Evolutionary conservation across 202 grass and related monocot species (phyloP).

Genomic region (Setaria italica): DNA sequence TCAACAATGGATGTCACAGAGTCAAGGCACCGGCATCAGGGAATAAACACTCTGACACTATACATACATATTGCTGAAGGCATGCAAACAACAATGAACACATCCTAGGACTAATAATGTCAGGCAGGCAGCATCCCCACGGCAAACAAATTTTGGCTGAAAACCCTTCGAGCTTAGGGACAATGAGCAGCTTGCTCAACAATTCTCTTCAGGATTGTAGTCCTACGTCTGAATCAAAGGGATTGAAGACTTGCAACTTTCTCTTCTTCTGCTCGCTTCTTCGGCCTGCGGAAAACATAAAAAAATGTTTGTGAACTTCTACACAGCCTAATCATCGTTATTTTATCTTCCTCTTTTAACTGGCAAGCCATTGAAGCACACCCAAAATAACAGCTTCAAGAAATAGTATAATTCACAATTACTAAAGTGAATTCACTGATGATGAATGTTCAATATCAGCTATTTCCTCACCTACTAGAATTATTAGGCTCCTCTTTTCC

Average conservation of each 20-base stretch:
- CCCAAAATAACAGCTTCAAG: neutral
- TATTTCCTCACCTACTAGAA: slow-evolving; percentile 63
- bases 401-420: neutral
- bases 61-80: neutral
- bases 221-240: neutral
- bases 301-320: neutral
- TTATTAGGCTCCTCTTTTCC: slow-evolving; percentile 61
- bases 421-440: neutral
- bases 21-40: neutral
- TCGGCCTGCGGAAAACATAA: slow-evolving; percentile 43
- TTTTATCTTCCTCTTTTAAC: neutral
- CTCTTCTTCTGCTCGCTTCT: slow-evolving; percentile 59
- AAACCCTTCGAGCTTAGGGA: neutral
- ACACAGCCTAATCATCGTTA: neutral
- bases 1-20: neutral
- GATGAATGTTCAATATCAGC: neutral
- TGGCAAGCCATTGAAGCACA: neutral
- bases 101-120: neutral
- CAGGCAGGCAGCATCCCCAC: slow-evolving; percentile 1
- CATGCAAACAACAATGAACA: neutral
- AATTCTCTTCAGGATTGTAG: neutral
- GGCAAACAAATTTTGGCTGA: neutral
- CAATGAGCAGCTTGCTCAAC: neutral
- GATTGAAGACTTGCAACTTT: slow-evolving; percentile 52
- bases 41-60: neutral